Conservation (phyloP, 257 asterid species). For the Solanum chaucha region DNA sequence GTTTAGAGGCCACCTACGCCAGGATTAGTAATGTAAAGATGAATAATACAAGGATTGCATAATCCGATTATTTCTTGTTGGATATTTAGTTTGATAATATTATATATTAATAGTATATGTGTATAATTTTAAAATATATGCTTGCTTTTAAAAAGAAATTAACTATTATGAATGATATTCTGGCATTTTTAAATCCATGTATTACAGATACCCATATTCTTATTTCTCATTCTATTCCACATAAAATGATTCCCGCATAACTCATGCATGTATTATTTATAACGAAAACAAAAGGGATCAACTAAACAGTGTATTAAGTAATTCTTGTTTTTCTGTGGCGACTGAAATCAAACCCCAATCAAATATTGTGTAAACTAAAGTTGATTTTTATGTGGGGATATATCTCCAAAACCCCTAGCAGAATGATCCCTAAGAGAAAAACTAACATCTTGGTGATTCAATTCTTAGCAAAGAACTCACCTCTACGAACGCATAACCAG, state of each 20-base stretch:
- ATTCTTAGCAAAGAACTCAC: constrained; percentile 22
- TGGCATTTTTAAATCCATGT: background rate
- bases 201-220: background rate
- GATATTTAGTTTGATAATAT: background rate
- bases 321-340: background rate
- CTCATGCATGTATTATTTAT: background rate
- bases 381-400: background rate
- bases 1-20: background rate
- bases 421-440: background rate
- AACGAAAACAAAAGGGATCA: background rate
- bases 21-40: background rate
- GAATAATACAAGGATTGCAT: background rate
- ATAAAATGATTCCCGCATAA: background rate
- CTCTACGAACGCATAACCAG: constrained; percentile 89
- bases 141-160: background rate
- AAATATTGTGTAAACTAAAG: background rate
- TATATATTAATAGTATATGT: background rate
- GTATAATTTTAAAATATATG: background rate
- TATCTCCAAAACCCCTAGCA: background rate
- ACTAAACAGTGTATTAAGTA: background rate
- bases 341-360: background rate
- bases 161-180: background rate
- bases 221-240: background rate
- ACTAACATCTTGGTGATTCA: background rate
- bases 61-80: background rate